Evolutionary conservation across 225 moss, liverwort and hornwort species (phyloP).

Genomic region (Bryoerythrophyllum caledonicum): DNA sequence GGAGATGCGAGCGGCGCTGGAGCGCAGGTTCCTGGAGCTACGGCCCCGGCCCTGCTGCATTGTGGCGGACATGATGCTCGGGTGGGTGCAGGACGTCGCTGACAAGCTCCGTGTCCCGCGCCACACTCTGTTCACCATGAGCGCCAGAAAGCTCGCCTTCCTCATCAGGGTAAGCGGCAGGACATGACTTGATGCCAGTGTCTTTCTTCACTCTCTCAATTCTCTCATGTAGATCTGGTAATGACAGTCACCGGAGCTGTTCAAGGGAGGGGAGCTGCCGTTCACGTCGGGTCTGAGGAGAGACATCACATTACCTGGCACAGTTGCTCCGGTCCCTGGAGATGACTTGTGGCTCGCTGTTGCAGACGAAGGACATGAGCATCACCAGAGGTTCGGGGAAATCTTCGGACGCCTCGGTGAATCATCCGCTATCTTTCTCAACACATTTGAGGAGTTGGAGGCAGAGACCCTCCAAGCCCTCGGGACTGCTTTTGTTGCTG

Average conservation of each 20-base stretch:
- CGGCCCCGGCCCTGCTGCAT: constrained; percentile 32
- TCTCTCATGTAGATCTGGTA: neutral
- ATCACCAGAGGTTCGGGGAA: neutral
- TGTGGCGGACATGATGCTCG: constrained; percentile 30
- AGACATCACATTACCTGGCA: constrained; percentile 27
- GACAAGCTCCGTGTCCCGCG: constrained; percentile 34
- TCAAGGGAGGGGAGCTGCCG: constrained; percentile 26
- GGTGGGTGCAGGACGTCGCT: constrained; percentile 37
- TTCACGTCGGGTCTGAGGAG: constrained; percentile 8
- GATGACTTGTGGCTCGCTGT: constrained; percentile 24
- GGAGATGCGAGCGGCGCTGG: too few relatives aligned
- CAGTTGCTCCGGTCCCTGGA: constrained; percentile 7
- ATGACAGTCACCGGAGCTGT: constrained; percentile 12
- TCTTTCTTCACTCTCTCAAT: too few relatives aligned
- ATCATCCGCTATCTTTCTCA: constrained; percentile 20
- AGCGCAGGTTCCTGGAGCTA: too few relatives aligned
- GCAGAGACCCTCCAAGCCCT: constrained; percentile 18
- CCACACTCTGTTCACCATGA: constrained; percentile 23
- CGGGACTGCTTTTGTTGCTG: constrained; percentile 17
- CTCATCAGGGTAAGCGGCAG: constrained; percentile 19
- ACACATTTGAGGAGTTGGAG: constrained; percentile 30
- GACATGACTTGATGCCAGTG: too few relatives aligned
- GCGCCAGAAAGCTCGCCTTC: constrained; percentile 27
- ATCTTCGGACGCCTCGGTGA: neutral
- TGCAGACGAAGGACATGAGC: neutral